Conservation (phyloP, 164 flowering plant genomes). For the Aristolochia californica region DNA sequence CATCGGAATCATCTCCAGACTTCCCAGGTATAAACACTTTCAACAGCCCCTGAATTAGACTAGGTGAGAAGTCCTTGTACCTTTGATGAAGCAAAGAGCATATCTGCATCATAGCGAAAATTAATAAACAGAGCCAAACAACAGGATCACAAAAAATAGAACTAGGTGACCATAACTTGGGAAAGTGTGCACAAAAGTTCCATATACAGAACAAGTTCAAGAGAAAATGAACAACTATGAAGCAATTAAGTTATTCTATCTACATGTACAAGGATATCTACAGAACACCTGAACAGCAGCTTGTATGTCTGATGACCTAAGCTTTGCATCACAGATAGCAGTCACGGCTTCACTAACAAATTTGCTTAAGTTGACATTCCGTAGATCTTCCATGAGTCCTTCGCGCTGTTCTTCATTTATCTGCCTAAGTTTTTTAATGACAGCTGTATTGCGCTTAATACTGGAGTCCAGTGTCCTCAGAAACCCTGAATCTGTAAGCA, state of each 20-base stretch:
- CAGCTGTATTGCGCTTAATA: conserved; percentile 91
- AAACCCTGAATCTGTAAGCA: conserved; percentile 58
- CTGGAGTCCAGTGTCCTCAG: conserved; percentile 91
- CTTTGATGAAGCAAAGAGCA: conserved; percentile 98
- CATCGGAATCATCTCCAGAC: conserved; percentile 68
- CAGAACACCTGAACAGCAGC: conserved; percentile 89
- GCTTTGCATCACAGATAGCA: conserved; percentile 93
- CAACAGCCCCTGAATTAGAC: conserved; percentile 70
- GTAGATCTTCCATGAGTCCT: conserved; percentile 77
- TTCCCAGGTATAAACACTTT: conserved; percentile 87
- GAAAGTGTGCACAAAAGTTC: no score
- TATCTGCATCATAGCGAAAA: conserved; percentile 29
- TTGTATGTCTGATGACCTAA: conserved; percentile 72
- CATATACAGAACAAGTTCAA: neutral
- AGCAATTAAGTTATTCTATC: neutral
- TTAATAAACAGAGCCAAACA: neutral
- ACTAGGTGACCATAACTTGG: neutral
- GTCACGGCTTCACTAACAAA: conserved; percentile 98
- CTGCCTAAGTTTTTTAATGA: conserved; percentile 88
- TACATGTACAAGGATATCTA: neutral
- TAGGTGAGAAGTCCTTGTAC: conserved; percentile 83
- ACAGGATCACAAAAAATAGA: neutral
- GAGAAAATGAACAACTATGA: neutral
- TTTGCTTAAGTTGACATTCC: conserved; percentile 82
- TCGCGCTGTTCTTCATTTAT: conserved; percentile 91